Conservation (phyloP, 495 filamentous ascomycete species). For the Parathielavia appendiculata region DNA sequence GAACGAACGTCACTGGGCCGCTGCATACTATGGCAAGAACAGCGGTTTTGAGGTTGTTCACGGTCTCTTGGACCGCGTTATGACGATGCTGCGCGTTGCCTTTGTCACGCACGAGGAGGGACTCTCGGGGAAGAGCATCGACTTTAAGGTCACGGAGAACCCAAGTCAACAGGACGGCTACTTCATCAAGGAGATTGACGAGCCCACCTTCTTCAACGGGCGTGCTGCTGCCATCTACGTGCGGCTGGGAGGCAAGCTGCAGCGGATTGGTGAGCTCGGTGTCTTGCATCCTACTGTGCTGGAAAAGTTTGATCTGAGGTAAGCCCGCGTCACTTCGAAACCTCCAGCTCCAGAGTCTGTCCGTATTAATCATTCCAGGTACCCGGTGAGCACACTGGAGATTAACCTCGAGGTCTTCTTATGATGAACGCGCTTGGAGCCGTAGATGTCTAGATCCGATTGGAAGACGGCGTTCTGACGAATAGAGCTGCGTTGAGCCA, state of each 20-base stretch:
- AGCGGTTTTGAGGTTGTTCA: slow-evolving; percentile 95
- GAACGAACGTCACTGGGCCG: slow-evolving; percentile 92
- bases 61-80: slow-evolving; percentile 83
- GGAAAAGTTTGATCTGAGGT: slow-evolving; percentile 89
- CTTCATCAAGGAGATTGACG: slow-evolving; percentile 88
- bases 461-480: neutral
- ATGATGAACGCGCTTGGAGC: slow-evolving; percentile 45
- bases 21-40: slow-evolving; percentile 92
- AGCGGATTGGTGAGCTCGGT: slow-evolving; percentile 79
- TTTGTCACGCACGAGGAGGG: slow-evolving; percentile 75
- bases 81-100: slow-evolving; percentile 83
- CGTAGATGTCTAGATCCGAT: neutral
- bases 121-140: slow-evolving; percentile 46
- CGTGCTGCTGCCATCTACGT: slow-evolving; percentile 80
- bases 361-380: slow-evolving; percentile 46
- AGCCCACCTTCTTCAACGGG: slow-evolving; percentile 85
- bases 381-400: slow-evolving; percentile 92
- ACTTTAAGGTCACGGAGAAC: slow-evolving; percentile 48
- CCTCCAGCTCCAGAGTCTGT: neutral
- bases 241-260: slow-evolving; percentile 61
- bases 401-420: slow-evolving; percentile 94
- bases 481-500: slow-evolving; percentile 1
- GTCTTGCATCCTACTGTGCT: slow-evolving; percentile 89
- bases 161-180: slow-evolving; percentile 59
- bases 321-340: slow-evolving; percentile 19